phyloP scores from a whole-genome alignment of 1,139 yeast species.

The Nakaseomyces glabratus region DNA sequence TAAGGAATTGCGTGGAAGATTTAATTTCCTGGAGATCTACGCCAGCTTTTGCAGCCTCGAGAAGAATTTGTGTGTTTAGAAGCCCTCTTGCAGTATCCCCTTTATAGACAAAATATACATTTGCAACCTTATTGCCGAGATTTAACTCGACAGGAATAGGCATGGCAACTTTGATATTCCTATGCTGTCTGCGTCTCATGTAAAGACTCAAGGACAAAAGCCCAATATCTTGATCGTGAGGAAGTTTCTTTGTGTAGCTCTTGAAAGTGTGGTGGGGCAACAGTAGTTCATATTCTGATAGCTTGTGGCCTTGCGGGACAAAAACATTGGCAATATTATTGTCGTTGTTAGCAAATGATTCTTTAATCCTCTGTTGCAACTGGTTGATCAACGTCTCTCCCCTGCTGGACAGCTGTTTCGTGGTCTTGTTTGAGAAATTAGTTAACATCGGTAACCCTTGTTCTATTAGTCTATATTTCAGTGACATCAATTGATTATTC shows the following conservation, averaged over 20 bases:
- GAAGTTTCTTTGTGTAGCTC: conserved; percentile 5
- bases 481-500: conserved; percentile 5
- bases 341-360: conserved; percentile 6
- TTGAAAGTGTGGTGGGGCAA: background rate
- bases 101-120: conserved; percentile 3
- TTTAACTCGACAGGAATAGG: background rate
- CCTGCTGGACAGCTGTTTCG: background rate
- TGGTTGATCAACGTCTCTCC: conserved; percentile 3
- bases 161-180: conserved; percentile 1
- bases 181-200: conserved; percentile 2
- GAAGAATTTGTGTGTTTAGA: conserved; percentile 2
- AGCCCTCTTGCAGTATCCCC: conserved; percentile 3
- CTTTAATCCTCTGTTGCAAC: conserved; percentile 4
- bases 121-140: conserved; percentile 1
- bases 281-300: conserved; percentile 1
- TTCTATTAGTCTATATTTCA: conserved; percentile 6
- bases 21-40: conserved; percentile 1
- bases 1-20: conserved; percentile 2
- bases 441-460: background rate
- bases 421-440: conserved; percentile 1
- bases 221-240: conserved; percentile 4
- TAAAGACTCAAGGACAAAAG: background rate
- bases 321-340: background rate
- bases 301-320: conserved; percentile 1
- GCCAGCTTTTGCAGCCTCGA: conserved; percentile 4